Conservation (phyloP, 176 grass and related monocot genomes). For the Thinopyrum elongatum region DNA sequence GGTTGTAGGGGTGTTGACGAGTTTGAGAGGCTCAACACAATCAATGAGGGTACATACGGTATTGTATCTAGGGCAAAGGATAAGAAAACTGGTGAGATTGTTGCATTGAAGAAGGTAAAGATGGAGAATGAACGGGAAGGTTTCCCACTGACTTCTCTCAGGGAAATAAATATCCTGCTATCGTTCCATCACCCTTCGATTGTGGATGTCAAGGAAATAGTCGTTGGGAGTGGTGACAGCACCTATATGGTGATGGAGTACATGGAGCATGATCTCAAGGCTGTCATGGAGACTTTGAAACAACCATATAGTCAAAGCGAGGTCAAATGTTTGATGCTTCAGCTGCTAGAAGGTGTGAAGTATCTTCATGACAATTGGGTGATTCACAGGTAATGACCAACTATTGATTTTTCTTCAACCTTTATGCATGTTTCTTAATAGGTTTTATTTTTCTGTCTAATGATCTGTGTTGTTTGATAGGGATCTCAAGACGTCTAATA, state of each 20-base stretch:
- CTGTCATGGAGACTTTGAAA: slow-evolving; percentile 88
- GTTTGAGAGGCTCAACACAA: slow-evolving; percentile 87
- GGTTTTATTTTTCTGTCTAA: slow-evolving; percentile 15
- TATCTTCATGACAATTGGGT: slow-evolving; percentile 99
- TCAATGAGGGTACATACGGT: slow-evolving; percentile 94
- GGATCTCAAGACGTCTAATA: slow-evolving; percentile 94
- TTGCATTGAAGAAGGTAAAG: slow-evolving; percentile 96
- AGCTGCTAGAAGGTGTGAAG: slow-evolving; percentile 82
- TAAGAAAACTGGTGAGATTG: slow-evolving; percentile 82
- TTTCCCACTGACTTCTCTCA: slow-evolving; percentile 84
- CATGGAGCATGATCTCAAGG: slow-evolving; percentile 98
- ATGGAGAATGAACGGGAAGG: slow-evolving; percentile 89
- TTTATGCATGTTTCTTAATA: neutral
- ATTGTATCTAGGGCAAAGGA: slow-evolving; percentile 92
- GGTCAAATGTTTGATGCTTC: slow-evolving; percentile 97
- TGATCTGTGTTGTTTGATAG: slow-evolving; percentile 38
- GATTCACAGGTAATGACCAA: slow-evolving; percentile 72
- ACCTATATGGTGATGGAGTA: slow-evolving; percentile 99
- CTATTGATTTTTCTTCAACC: slow-evolving; percentile 1
- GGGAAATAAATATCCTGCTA: slow-evolving; percentile 94
- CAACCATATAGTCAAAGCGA: slow-evolving; percentile 91
- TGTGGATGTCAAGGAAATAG: slow-evolving; percentile 95
- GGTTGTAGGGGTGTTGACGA: slow-evolving; percentile 91
- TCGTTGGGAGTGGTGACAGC: slow-evolving; percentile 62
- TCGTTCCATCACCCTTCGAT: slow-evolving; percentile 87